Conservation (phyloP, 2,329 filamentous ascomycete genomes). For the Monilinia polystroma region DNA sequence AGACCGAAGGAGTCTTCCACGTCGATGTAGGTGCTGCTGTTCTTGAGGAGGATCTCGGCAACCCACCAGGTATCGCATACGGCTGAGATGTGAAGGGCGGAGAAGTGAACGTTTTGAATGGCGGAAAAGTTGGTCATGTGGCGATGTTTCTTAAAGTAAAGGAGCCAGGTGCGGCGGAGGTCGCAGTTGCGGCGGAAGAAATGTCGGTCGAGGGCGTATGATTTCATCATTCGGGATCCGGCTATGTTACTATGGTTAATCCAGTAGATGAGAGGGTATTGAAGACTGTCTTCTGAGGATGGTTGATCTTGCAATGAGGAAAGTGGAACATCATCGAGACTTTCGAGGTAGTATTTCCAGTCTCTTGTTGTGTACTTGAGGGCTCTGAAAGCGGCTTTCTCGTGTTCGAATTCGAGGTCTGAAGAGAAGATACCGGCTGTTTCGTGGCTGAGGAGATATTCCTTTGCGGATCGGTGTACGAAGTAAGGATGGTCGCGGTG, state of each 20-base stretch:
- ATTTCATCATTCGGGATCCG: conserved; percentile 19
- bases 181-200: conserved; percentile 23
- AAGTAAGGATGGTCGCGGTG: conserved; percentile 23
- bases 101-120: conserved; percentile 23
- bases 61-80: conserved; percentile 23
- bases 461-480: conserved; percentile 21
- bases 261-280: conserved; percentile 24
- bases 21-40: conserved; percentile 20
- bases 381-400: conserved; percentile 21
- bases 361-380: conserved; percentile 20
- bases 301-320: conserved; percentile 23
- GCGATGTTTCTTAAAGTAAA: conserved; percentile 24
- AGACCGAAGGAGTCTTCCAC: conserved; percentile 21
- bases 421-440: conserved; percentile 23
- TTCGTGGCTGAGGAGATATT: conserved; percentile 21
- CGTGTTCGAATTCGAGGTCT: conserved; percentile 22
- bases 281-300: conserved; percentile 22
- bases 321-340: conserved; percentile 20
- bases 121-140: conserved; percentile 24
- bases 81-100: conserved; percentile 22
- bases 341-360: conserved; percentile 24
- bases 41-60: conserved; percentile 17
- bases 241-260: conserved; percentile 23
- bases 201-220: conserved; percentile 18
- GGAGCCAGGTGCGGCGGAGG: conserved; percentile 21